These are phyloP conservation scores for Sanguinoderma infundibulare DNA, from an alignment of 1,284 basidiomycete species.

Conservation along the genomic window DNA sequence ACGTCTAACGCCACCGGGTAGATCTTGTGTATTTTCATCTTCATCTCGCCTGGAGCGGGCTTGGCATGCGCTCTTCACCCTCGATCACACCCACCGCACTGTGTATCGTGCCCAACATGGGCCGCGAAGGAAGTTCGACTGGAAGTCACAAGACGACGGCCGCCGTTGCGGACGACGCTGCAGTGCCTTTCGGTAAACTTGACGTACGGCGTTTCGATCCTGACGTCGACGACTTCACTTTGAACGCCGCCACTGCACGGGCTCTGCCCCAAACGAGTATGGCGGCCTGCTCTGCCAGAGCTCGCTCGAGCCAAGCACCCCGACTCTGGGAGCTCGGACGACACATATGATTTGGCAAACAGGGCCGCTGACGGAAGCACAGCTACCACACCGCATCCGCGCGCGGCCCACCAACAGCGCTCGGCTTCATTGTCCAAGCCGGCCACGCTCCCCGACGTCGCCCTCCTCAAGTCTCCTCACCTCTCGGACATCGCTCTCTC, in stretches of 20 bases:
- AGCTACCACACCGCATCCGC: conserved; percentile 11
- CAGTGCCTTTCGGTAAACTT: not conserved
- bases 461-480: not conserved
- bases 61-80: not conserved
- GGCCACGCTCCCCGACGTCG: not conserved
- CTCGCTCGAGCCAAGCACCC: not conserved
- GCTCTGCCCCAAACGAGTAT: too few relatives aligned
- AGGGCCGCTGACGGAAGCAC: conserved; percentile 6
- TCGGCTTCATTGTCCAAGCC: not conserved
- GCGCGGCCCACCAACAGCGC: not conserved
- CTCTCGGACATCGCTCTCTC: not conserved
- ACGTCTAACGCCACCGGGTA: conserved; percentile 3
- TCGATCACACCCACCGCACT: not conserved
- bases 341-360: not conserved
- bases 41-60: not conserved
- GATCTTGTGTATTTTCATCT: not conserved
- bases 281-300: not conserved
- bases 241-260: too few relatives aligned
- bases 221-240: too few relatives aligned
- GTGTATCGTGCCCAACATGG: not conserved
- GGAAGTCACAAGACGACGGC: not conserved
- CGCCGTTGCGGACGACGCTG: not conserved
- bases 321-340: too few relatives aligned
- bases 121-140: not conserved
- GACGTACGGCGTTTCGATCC: too few relatives aligned